Conservation (phyloP, 2,329 filamentous ascomycete genomes). For the Zymoseptoria ardabiliae region DNA sequence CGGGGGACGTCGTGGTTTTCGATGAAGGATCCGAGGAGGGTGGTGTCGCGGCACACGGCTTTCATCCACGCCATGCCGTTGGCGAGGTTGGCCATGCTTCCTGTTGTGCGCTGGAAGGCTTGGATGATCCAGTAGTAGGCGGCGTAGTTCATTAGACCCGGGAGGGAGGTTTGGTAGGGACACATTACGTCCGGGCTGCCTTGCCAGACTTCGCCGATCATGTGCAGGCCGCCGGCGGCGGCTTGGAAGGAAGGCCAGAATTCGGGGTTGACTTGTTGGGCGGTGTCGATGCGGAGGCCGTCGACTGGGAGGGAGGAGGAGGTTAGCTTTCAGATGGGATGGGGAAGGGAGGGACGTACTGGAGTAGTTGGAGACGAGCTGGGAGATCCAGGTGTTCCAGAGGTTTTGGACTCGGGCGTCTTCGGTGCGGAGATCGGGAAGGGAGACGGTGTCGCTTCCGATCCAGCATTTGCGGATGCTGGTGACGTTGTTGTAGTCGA, state of each 20-base stretch:
- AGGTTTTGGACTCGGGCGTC: constrained; percentile 41
- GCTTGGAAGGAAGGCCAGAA: constrained; percentile 34
- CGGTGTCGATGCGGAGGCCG: constrained; percentile 44
- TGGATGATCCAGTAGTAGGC: constrained; percentile 30
- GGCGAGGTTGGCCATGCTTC: constrained; percentile 32
- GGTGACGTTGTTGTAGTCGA: constrained; percentile 46
- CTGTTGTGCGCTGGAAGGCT: constrained; percentile 29
- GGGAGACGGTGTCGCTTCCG: constrained; percentile 44
- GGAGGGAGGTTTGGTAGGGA: constrained; percentile 35
- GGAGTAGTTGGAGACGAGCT: constrained; percentile 51
- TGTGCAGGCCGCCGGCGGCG: constrained; percentile 29
- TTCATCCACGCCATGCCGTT: constrained; percentile 22
- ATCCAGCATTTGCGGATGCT: constrained; percentile 43
- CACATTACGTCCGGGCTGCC: constrained; percentile 31
- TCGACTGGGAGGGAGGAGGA: constrained; percentile 34
- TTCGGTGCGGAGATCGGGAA: constrained; percentile 56
- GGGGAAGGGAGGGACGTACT: constrained; percentile 21
- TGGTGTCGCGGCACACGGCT: constrained; percentile 29
- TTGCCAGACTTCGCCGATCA: constrained; percentile 39
- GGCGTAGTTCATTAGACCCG: constrained; percentile 41
- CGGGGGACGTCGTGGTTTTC: constrained; percentile 33
- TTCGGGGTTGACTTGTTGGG: constrained; percentile 35
- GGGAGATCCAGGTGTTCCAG: constrained; percentile 52
- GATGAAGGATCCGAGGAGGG: constrained; percentile 32
- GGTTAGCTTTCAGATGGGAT: background rate